Evolutionary conservation across 1,139 yeast species (phyloP).

Genomic region (Kluyveromyces sp.): DNA sequence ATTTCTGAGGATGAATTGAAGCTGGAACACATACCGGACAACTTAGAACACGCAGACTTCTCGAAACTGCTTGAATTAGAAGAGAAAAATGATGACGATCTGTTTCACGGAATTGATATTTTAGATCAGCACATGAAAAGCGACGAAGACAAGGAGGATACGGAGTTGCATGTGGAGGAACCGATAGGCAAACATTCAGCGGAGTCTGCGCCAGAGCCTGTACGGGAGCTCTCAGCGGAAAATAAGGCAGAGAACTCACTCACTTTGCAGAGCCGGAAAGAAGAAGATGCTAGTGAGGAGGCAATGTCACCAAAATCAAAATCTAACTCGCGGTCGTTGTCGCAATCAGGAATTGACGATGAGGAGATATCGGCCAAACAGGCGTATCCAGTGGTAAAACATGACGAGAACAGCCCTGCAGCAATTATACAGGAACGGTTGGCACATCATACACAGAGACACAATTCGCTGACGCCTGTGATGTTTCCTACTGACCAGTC

Average conservation of each 20-base stretch:
- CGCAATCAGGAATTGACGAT: not conserved
- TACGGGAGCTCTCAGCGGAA: not conserved
- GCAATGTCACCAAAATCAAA: slow-evolving; percentile 3
- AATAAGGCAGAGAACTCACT: slow-evolving; percentile 3
- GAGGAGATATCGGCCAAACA: slow-evolving; percentile 1
- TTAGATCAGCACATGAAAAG: slow-evolving; percentile 13
- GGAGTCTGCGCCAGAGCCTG: no score
- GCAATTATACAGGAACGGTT: slow-evolving; percentile 19
- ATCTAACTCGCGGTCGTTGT: not conserved
- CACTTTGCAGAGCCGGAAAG: not conserved
- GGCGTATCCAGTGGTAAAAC: not conserved
- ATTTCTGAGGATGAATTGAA: slow-evolving; percentile 9
- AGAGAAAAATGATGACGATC: slow-evolving; percentile 25
- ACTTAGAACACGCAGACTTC: slow-evolving; percentile 22
- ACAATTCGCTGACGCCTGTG: slow-evolving; percentile 28
- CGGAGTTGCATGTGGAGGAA: slow-evolving; percentile 11
- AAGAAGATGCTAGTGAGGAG: not conserved
- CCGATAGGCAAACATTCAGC: slow-evolving; percentile 7
- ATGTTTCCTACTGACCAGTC: slow-evolving; percentile 23
- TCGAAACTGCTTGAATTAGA: slow-evolving; percentile 26
- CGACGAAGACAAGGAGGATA: slow-evolving; percentile 11
- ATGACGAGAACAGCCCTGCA: slow-evolving; percentile 16
- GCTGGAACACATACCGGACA: slow-evolving; percentile 16
- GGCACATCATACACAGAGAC: slow-evolving; percentile 17
- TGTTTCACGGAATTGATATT: slow-evolving; percentile 20